Percentiles rank a stretch among this genome's conserved stretches.
phyloP scores from a whole-genome alignment of 2,329 filamentous ascomycete species.

The Botrytis cinerea region DNA sequence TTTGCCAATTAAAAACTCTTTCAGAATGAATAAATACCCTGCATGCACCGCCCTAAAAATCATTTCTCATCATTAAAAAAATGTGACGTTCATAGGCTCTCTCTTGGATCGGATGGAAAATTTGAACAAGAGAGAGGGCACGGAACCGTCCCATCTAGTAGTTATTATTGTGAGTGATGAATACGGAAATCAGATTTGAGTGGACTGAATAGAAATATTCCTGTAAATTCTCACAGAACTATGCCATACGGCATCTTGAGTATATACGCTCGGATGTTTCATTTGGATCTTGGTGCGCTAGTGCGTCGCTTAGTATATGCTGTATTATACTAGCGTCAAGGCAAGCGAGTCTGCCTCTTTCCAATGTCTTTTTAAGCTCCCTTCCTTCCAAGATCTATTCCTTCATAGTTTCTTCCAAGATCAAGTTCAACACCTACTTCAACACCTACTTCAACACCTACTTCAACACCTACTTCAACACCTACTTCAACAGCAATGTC shows the following conservation, averaged over 20 bases:
- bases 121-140: not conserved
- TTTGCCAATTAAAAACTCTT: not conserved
- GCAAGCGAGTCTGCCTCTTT: not conserved
- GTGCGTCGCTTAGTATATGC: not conserved
- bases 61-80: not conserved
- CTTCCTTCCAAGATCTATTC: not conserved
- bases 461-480: not conserved
- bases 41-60: no score
- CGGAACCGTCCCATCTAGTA: not conserved
- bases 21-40: not conserved
- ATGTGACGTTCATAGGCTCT: not conserved
- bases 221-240: no score
- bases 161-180: not conserved
- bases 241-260: no score
- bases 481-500: no score
- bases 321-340: not conserved
- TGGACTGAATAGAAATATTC: not conserved
- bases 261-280: not conserved
- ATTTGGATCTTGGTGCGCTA: not conserved
- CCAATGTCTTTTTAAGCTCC: not conserved
- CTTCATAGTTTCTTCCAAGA: not conserved
- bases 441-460: no score
- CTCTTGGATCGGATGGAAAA: accelerated
- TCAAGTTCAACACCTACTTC: not conserved
- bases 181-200: not conserved